phyloP scores from a whole-genome alignment of 495 filamentous ascomycete genomes.

The Penicillium manginii region DNA sequence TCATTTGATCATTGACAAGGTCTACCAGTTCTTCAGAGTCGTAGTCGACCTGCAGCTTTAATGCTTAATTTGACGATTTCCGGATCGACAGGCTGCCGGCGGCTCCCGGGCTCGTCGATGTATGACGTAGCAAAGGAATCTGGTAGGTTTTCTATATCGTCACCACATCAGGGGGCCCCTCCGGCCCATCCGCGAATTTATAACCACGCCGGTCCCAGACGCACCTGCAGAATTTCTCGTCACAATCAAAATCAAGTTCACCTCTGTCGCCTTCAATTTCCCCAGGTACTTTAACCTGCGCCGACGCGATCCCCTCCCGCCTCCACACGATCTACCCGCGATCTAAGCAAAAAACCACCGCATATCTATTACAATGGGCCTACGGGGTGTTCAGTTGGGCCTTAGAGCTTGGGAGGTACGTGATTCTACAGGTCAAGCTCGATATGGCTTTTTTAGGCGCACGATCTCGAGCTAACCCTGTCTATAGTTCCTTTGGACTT shows the following conservation, averaged over 20 bases:
- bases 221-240: conserved; percentile 13
- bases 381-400: conserved; percentile 36
- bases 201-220: conserved; percentile 22
- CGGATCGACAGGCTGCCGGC: conserved; percentile 15
- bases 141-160: conserved; percentile 31
- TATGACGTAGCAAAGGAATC: conserved; percentile 41
- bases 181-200: conserved; percentile 40
- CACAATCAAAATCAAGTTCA: neutral
- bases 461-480: neutral
- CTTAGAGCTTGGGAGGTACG: conserved; percentile 47
- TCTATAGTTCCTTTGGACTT: conserved; percentile 64
- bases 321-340: conserved; percentile 2
- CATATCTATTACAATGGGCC: conserved; percentile 31
- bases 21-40: conserved; percentile 2
- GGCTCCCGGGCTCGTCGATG: conserved; percentile 28
- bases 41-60: conserved; percentile 9
- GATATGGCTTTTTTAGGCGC: too few species aligned
- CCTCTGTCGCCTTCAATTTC: neutral
- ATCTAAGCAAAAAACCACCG: conserved; percentile 6
- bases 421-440: neutral
- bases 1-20: conserved; percentile 25
- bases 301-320: neutral
- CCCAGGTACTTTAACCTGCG: neutral
- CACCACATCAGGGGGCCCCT: conserved; percentile 29
- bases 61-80: neutral